Base-by-base conservation (phyloP, 2,329 filamentous ascomycete genomes). In the Kalaharituber pfeilii region DNA sequence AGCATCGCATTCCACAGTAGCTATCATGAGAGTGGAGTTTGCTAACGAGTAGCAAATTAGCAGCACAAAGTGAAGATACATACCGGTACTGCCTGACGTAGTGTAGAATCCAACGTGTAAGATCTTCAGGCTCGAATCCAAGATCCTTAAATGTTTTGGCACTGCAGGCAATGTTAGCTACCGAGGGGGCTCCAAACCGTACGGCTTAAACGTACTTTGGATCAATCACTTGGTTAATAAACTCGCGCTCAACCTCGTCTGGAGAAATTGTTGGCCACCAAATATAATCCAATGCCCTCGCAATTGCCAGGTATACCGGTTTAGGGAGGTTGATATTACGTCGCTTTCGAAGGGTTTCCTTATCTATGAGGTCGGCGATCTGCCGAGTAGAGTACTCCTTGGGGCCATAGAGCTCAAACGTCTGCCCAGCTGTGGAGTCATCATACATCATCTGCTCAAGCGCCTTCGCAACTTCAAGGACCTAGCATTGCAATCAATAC, bases 71-170 rank as follows among this genome's bases (percentile, higher is more conserved):
- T n/a, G n/a, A n/a, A n/a, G n/a, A n/a, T n/a, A 72, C 83, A 71
- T 74, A 91, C 86, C 74, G 96, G 53, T 55, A 60, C 51, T 63
- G 60, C 45, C 62, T 60, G 36, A 61, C 70, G 71, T 98, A 98
- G 70, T 93, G 84, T 71, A 89, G 96, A 61, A 86, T 94, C 68
- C 86, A 80, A 69, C 84, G 81, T 68, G 78, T 81, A 65, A 96
- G 78, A 60, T 96, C 88, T 49, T 80, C 84, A 27, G 89, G 86
- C 70, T 87, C 83, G 60, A 98, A 94, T 57, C 79, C 85, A 49
- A 98, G 76, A 66, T 96, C 88, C 70, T 84, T 84, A 73, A 96
- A 94, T 1, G 91, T 96, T 78, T 95, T 96, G 61, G 91, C 91
- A 29, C 42, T 47, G 15, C 11, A 47, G 25, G n/a, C 9, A 36